Percentiles rank a stretch among this genome's conserved stretches.
These are phyloP conservation scores for Paracorniculantispora psalliotae DNA, from an alignment of 2,329 filamentous ascomycete species.

Conservation along the genomic window DNA sequence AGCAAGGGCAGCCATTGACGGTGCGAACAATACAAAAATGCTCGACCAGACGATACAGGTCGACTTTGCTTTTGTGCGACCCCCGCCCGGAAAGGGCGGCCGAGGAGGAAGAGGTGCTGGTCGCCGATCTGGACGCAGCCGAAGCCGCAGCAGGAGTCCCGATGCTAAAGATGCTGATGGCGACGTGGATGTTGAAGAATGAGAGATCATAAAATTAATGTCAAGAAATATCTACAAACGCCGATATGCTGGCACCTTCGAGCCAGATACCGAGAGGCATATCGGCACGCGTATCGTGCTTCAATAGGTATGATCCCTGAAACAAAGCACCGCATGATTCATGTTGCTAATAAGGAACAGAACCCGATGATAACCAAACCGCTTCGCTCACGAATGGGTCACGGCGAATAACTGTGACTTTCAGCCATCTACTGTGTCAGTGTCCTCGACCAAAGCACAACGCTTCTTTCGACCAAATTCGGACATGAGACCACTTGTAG, in stretches of 20 bases:
- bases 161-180: slow-evolving; percentile 30
- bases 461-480: not conserved
- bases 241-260: slow-evolving; percentile 21
- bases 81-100: slow-evolving; percentile 54
- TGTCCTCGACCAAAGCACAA: not conserved
- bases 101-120: slow-evolving; percentile 35
- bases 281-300: slow-evolving; percentile 24
- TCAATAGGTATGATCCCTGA: slow-evolving; percentile 22
- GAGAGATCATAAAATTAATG: slow-evolving; percentile 7
- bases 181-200: slow-evolving; percentile 19
- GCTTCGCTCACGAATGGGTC: not conserved
- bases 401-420: not conserved
- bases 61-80: slow-evolving; percentile 81
- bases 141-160: slow-evolving; percentile 46
- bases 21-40: slow-evolving; percentile 70
- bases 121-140: slow-evolving; percentile 38
- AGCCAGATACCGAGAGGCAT: slow-evolving; percentile 16
- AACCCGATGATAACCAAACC: not conserved
- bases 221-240: slow-evolving; percentile 7
- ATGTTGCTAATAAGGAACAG: not conserved
- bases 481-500: not conserved
- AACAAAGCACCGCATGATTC: not conserved
- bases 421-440: not conserved
- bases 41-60: slow-evolving; percentile 77
- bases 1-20: slow-evolving; percentile 75